phyloP scores from a whole-genome alignment of 2,329 filamentous ascomycete species.

The Sporothrix variecibatus region DNA sequence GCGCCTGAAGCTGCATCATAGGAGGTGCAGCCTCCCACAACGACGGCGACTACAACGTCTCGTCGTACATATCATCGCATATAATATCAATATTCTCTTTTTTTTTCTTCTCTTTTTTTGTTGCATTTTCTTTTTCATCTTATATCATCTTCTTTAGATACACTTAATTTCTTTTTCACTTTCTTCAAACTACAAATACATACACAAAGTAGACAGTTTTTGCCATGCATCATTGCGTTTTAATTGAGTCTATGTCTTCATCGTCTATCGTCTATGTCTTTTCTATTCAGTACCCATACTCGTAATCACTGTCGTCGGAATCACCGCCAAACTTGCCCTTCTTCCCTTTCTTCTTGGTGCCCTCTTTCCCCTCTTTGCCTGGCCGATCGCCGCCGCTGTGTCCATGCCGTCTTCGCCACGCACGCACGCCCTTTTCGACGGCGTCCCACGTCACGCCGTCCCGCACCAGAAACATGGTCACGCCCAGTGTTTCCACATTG shows the following conservation, averaged over 20 bases:
- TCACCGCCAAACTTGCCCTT: neutral
- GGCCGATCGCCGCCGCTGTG: slow-evolving; percentile 54
- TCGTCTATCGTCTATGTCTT: neutral
- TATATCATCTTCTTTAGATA: neutral
- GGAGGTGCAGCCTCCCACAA: neutral
- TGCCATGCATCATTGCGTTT: neutral
- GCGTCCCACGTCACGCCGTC: slow-evolving; percentile 77
- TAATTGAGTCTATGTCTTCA: neutral
- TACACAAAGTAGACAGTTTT: neutral
- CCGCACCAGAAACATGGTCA: slow-evolving; percentile 79
- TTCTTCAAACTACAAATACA: neutral
- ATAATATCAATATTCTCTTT: neutral
- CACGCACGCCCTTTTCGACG: slow-evolving; percentile 74
- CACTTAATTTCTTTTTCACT: neutral
- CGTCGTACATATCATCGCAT: neutral
- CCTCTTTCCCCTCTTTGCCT: neutral
- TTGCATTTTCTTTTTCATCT: neutral
- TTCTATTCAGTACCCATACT: neutral
- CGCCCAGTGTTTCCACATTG: slow-evolving; percentile 76
- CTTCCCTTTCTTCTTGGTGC: neutral
- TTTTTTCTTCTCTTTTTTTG: neutral
- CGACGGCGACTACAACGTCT: neutral
- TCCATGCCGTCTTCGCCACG: slow-evolving; percentile 63
- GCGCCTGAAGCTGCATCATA: slow-evolving; percentile 5
- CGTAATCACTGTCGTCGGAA: neutral